These are phyloP conservation scores for Euphorbia peplus DNA, from an alignment of 345 rosid genomes.

Conservation along the genomic window DNA sequence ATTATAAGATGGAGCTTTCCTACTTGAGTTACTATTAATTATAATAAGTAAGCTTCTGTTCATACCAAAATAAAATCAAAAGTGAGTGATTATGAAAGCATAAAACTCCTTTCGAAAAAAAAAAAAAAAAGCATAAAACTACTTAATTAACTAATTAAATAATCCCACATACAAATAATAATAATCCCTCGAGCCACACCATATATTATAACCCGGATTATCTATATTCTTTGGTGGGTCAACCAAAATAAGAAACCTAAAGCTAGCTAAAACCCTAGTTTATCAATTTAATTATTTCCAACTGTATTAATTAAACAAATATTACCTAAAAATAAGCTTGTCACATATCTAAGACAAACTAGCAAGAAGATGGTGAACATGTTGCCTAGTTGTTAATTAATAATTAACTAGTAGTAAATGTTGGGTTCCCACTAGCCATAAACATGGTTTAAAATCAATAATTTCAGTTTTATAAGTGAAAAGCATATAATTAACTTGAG, in stretches of 20 bases:
- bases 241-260: constrained; percentile 14
- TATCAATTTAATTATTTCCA: constrained; percentile 15
- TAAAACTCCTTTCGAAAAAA: too few relatives aligned
- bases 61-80: background rate
- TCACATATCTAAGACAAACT: constrained; percentile 24
- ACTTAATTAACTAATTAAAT: constrained; percentile 22
- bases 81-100: background rate
- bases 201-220: constrained; percentile 22
- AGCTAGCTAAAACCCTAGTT: background rate
- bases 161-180: too few relatives aligned
- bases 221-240: constrained; percentile 29
- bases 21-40: constrained; percentile 6
- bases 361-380: constrained; percentile 33
- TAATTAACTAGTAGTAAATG: constrained; percentile 1
- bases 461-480: background rate
- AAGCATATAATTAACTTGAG: background rate
- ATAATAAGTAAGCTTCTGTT: too few relatives aligned
- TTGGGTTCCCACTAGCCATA: constrained; percentile 14
- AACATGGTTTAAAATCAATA: background rate
- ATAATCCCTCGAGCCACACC: constrained; percentile 73
- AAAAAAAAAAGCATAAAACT: background rate
- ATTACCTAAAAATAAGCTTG: constrained; percentile 18
- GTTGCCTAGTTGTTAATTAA: constrained; percentile 32
- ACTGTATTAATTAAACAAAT: constrained; percentile 23
- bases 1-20: constrained; percentile 19